These are phyloP conservation scores for Xylaria sp. DNA, from an alignment of 2,329 filamentous ascomycete species.

Conservation along the genomic window DNA sequence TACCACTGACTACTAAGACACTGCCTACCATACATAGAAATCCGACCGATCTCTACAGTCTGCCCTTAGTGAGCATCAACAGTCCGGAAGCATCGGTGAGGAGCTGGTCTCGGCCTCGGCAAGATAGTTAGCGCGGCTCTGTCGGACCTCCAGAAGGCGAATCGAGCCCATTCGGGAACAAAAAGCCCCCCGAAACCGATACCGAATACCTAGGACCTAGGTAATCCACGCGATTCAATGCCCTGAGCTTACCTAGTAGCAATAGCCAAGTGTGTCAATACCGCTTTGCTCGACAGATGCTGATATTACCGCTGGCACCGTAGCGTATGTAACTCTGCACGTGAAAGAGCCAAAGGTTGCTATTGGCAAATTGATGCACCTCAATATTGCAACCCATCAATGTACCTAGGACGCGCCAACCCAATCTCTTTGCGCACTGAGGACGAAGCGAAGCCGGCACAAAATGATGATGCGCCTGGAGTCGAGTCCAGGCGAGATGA, in stretches of 20 bases:
- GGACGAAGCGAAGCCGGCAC: background rate
- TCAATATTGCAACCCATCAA: background rate
- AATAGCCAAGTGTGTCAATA: background rate
- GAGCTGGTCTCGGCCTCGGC: background rate
- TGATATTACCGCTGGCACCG: background rate
- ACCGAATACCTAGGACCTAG: background rate
- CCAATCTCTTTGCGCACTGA: background rate
- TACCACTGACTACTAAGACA: background rate
- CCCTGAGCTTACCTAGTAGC: background rate
- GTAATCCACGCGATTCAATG: background rate
- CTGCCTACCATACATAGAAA: background rate
- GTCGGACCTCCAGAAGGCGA: conserved; percentile 1
- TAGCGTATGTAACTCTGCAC: background rate
- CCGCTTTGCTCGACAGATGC: background rate
- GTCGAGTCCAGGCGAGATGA: no score
- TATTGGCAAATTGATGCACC: background rate
- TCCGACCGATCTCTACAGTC: background rate
- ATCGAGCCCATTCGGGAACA: background rate
- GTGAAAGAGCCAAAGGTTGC: background rate
- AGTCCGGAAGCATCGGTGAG: conserved; percentile 28
- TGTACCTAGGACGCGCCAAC: background rate
- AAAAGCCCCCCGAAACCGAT: conserved; percentile 21
- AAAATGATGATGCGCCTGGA: background rate
- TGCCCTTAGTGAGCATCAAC: background rate
- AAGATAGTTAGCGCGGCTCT: background rate